phyloP scores from a whole-genome alignment of 2,329 filamentous ascomycete species.

The Fusarium pseudonygamai region DNA sequence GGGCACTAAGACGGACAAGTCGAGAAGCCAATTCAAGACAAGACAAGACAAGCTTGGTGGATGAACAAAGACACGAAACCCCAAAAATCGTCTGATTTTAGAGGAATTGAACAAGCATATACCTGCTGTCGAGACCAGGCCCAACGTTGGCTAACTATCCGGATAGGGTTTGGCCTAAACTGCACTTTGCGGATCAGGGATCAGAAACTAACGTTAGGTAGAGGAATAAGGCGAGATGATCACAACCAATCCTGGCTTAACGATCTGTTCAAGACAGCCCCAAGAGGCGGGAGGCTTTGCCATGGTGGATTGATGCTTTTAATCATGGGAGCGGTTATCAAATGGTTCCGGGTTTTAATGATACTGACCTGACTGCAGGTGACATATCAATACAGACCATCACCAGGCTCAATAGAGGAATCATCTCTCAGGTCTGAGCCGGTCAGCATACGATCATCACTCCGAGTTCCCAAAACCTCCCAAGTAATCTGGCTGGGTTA shows the following conservation, averaged over 20 bases:
- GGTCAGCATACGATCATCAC: neutral
- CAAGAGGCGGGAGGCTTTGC: conserved; percentile 2
- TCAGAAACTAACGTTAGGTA: conserved; percentile 17
- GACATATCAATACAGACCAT: neutral
- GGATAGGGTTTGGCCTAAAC: neutral
- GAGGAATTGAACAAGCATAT: neutral
- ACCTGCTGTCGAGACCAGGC: neutral
- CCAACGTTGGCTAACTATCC: neutral
- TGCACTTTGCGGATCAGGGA: conserved; percentile 18
- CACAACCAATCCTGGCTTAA: conserved; percentile 12
- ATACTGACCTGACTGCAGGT: conserved; percentile 3
- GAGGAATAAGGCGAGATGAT: conserved; percentile 3
- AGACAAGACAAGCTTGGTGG: conserved; percentile 21
- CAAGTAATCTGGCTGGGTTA: conserved; percentile 5
- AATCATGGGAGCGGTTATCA: conserved; percentile 2
- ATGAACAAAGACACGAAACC: neutral
- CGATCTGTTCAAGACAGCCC: conserved; percentile 8
- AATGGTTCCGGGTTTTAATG: neutral
- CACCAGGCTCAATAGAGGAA: neutral
- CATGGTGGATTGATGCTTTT: neutral
- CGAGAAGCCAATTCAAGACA: conserved; percentile 6
- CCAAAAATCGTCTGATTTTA: neutral
- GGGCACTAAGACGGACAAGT: conserved; percentile 5
- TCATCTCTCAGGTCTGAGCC: neutral
- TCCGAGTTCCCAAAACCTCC: neutral